Conservation (phyloP, 2,329 filamentous ascomycete species). For the Aspergillus eucalypticola region DNA sequence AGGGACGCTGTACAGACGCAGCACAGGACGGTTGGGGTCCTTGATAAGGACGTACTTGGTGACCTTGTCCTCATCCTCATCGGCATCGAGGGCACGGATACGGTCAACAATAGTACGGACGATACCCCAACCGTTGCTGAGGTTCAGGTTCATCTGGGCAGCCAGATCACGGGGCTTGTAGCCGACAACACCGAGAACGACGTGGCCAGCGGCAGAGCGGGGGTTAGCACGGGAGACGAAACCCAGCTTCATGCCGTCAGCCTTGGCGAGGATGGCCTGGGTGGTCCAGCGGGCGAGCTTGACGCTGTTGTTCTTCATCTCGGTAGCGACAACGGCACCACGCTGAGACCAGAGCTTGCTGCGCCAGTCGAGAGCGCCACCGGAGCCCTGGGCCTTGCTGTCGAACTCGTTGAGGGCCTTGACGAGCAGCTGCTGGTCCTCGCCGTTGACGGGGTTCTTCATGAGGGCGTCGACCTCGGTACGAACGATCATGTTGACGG, state of each 20-base stretch:
- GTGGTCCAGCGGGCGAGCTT: slow-evolving; percentile 98
- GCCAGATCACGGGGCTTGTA: slow-evolving; percentile 99
- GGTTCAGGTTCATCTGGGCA: slow-evolving; percentile 94
- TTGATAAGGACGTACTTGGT: slow-evolving; percentile 61
- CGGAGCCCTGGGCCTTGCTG: slow-evolving; percentile 92
- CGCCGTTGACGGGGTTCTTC: slow-evolving; percentile 89
- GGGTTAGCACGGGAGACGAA: slow-evolving; percentile 95
- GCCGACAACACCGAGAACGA: slow-evolving; percentile 90
- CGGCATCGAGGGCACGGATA: slow-evolving; percentile 43
- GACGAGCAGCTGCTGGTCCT: slow-evolving; percentile 87
- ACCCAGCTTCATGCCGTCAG: slow-evolving; percentile 98
- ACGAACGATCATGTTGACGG: slow-evolving; percentile 87
- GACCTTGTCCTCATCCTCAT: slow-evolving; percentile 44
- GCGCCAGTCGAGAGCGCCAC: slow-evolving; percentile 94
- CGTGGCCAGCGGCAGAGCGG: slow-evolving; percentile 88
- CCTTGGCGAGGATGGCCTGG: slow-evolving; percentile 92
- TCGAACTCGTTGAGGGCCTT: slow-evolving; percentile 99
- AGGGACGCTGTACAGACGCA: slow-evolving; percentile 90
- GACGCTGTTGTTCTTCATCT: slow-evolving; percentile 99
- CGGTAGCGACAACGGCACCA: slow-evolving; percentile 94
- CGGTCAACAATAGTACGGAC: slow-evolving; percentile 98
- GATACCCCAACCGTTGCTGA: slow-evolving; percentile 98
- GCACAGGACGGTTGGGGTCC: slow-evolving; percentile 96
- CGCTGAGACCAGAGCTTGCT: slow-evolving; percentile 91
- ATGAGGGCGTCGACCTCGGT: slow-evolving; percentile 94